Conservation (phyloP, 2,329 filamentous ascomycete species). For the Microdochium bolleyi region DNA sequence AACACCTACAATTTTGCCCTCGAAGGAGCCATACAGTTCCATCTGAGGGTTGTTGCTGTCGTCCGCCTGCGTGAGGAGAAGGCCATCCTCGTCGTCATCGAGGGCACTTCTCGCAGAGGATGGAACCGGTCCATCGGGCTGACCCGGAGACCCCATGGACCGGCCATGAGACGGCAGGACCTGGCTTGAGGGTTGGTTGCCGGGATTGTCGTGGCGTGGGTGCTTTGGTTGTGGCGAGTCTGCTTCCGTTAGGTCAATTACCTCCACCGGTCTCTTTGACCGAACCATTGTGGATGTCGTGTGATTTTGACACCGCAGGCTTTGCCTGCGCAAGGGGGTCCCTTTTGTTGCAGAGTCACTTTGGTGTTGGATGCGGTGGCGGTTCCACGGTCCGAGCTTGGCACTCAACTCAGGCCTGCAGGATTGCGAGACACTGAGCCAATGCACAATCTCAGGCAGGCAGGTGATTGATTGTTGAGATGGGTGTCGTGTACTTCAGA, state of each 20-base stretch:
- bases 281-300: conserved; percentile 5
- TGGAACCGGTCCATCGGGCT: conserved; percentile 5
- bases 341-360: too few relatives aligned
- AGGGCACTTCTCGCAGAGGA: conserved; percentile 1
- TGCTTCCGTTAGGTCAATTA: conserved; percentile 3
- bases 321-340: not conserved
- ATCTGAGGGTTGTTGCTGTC: conserved; percentile 23
- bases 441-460: too few relatives aligned
- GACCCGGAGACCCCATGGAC: too few relatives aligned
- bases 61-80: conserved; percentile 35
- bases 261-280: conserved; percentile 9
- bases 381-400: too few relatives aligned
- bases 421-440: too few relatives aligned
- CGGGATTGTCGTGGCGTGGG: conserved; percentile 5
- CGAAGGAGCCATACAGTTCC: conserved; percentile 40
- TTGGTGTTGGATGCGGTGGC: too few relatives aligned
- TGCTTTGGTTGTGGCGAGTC: conserved; percentile 7
- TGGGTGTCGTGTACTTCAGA: too few relatives aligned
- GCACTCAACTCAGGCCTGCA: too few relatives aligned
- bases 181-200: conserved; percentile 5
- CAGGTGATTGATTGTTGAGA: too few relatives aligned
- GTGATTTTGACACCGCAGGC: not conserved
- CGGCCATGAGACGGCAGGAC: too few relatives aligned
- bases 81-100: conserved; percentile 24
- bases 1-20: conserved; percentile 50